Base-by-base conservation (phyloP, 371 early-diverging fungal species). In the Basidiobolus meristosporus region DNA sequence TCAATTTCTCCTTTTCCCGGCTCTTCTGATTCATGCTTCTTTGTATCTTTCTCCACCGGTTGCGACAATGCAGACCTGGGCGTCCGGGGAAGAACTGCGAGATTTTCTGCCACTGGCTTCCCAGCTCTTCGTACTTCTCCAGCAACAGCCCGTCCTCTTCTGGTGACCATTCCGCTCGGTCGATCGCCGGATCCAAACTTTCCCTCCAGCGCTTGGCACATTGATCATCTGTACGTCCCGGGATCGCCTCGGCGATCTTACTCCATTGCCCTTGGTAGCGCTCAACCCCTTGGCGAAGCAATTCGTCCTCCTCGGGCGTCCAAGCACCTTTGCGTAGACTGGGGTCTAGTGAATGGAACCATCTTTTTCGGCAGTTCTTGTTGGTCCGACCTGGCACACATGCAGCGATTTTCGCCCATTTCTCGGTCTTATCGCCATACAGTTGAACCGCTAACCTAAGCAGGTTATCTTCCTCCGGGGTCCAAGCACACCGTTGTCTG, bases 171-270 rank as follows among this genome's bases (percentile, higher is more conserved):
- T 68, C 70, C 3, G 74, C 70, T 17, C 74, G 59, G 40, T 78
- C 73, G 29, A 84, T 82, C 20, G 60, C 59, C 3, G 82, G 81
- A 57, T 84, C 83, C 30, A 84, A 52, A 34, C 70, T 68, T 54
- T 84, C 80, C 11, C 82, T 57, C 82, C 82, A 84, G 15, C 85
- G 64, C 55, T 81, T 80, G 12, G 80, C 77, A 39, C 81, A 80
- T 42, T 82, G 82, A 50, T 82, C 80, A 47, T 82, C 81, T 3
- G 80, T 84, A n/a, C 84, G 59, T 6, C 84, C 84, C 9, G 63
- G 65, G 17, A 84, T 63, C 46, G 69, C 63, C 44, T 79, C 77
- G 2, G 84, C 82, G 39, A 84, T 74, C 39, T 72, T 70, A 43
- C 79, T 73, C 84, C 84, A 84, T 56, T 78, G 77, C 19, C 70